Percentiles rank a stretch among this genome's conserved stretches.
Evolutionary conservation across 192 early-diverging fungal species (phyloP).

Genomic region (Phlyctochytrium arcticum): DNA sequence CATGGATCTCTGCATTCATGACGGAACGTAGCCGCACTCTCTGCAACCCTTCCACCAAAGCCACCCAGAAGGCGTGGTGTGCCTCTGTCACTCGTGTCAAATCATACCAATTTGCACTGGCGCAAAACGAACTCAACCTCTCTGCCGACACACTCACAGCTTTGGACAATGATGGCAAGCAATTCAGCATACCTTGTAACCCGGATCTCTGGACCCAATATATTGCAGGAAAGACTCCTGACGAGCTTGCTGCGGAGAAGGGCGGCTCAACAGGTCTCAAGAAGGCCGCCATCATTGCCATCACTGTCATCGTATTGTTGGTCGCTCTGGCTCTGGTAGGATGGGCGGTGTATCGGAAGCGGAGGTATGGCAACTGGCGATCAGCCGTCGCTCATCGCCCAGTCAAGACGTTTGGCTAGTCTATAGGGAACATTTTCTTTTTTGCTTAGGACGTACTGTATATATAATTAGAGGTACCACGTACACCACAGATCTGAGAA

Average conservation of each 20-base stretch:
- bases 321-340: neutral
- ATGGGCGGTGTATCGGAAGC: constrained; percentile 1
- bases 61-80: constrained; percentile 39
- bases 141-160: constrained; percentile 21
- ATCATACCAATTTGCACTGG: constrained; percentile 38
- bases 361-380: neutral
- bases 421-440: no score
- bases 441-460: no score
- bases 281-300: constrained; percentile 9
- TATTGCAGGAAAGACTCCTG: neutral
- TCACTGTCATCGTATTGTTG: constrained; percentile 1
- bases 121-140: constrained; percentile 23
- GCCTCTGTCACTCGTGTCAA: constrained; percentile 37
- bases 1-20: constrained; percentile 35
- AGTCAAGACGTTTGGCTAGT: no score
- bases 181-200: constrained; percentile 25
- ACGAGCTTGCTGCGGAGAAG: neutral
- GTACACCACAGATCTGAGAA: no score
- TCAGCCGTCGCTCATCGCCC: no score
- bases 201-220: constrained; percentile 12
- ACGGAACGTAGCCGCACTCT: constrained; percentile 33
- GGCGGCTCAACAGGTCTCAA: neutral
- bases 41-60: constrained; percentile 31
- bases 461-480: no score
- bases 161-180: constrained; percentile 44